Evolutionary conservation across 1,284 basidiomycete genomes (phyloP), one percentile per base, ranked within the genome.

Genomic region (Rhodotorula sp.): DNA sequence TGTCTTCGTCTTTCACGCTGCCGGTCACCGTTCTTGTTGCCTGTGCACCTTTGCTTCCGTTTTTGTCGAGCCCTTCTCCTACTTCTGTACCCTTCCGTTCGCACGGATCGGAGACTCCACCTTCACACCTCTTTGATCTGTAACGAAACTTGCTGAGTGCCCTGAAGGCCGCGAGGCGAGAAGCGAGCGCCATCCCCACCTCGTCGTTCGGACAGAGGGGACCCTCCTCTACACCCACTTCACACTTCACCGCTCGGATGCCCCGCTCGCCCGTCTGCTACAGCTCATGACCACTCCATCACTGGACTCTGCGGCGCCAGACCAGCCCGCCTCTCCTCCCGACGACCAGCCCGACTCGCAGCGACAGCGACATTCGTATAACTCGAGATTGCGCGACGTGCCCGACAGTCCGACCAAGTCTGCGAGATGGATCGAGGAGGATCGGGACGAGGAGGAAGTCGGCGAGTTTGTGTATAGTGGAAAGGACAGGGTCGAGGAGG

Each of bases 381-480:
- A 11, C 4, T 24, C 13, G 24, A 47, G 32, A 17, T 36, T 30
- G 10, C 24, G 24, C 7, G 49, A n/a, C 7, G 30, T 27, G n/a
- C 59, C 27, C 34, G 34, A 22, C 20, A 59, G 39, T 13, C 19
- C 39, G 29, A 64, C 32, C 3, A 48, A 58, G 29, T 15, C 39
- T 44, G 39, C 19, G 39, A 32, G 51, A 39, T 48, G 60, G 2
- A 27, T 39, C 7, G 58, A 56, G 29, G 54, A 52, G 20, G 64
- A 66, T 10, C 27, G 54, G 30, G 56, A 55, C n/a, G 47, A 66
- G 13, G 68, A 67, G 8, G 63, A 64, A 22, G 66, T 58, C n/a
- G 71, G 66, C 56, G 67, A 54, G 22, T 76, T 76, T 30, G 62
- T 73, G 13, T 76, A 74, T 60, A 46, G 66, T 22, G 73, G 73